A percentile compares a stretch with the other conserved stretches of the same genome.
phyloP scores from a whole-genome alignment of 2,329 filamentous ascomycete species.

The Saccharata proteae region DNA sequence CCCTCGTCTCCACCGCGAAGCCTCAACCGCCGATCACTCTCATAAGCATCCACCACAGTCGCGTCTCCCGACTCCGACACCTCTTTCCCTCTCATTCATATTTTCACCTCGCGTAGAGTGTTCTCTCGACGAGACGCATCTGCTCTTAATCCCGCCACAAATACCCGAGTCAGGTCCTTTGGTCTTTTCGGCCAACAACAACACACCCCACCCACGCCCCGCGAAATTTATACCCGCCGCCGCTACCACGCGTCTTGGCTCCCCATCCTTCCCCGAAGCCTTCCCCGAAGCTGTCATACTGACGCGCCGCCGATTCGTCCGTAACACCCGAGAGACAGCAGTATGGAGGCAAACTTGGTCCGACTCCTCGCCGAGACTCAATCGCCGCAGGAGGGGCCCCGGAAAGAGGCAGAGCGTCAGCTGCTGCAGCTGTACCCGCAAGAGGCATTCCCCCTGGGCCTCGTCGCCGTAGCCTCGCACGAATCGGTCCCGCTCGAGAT shows the following conservation, averaged over 20 bases:
- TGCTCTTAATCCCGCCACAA: too few species aligned
- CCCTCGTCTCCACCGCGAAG: too few species aligned
- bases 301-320: too few species aligned
- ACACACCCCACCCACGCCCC: conserved; percentile 10
- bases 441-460: conserved; percentile 62
- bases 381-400: conserved; percentile 58
- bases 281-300: too few species aligned
- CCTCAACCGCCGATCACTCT: too few species aligned
- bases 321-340: too few species aligned
- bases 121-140: too few species aligned
- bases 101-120: too few species aligned
- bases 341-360: conserved; percentile 94
- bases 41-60: too few species aligned
- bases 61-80: too few species aligned
- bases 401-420: conserved; percentile 77
- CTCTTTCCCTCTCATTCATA: too few species aligned
- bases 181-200: conserved; percentile 3
- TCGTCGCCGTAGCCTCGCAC: conserved; percentile 72
- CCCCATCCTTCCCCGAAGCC: conserved; percentile 1
- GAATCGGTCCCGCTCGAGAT: conserved; percentile 59
- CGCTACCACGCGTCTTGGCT: conserved; percentile 13
- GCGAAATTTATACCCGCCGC: conserved; percentile 18
- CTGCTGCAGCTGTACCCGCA: conserved; percentile 58
- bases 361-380: conserved; percentile 81
- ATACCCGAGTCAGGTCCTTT: not conserved